phyloP scores from a whole-genome alignment of 1,284 basidiomycete species.

The Apiotrichum akiyoshidainum region DNA sequence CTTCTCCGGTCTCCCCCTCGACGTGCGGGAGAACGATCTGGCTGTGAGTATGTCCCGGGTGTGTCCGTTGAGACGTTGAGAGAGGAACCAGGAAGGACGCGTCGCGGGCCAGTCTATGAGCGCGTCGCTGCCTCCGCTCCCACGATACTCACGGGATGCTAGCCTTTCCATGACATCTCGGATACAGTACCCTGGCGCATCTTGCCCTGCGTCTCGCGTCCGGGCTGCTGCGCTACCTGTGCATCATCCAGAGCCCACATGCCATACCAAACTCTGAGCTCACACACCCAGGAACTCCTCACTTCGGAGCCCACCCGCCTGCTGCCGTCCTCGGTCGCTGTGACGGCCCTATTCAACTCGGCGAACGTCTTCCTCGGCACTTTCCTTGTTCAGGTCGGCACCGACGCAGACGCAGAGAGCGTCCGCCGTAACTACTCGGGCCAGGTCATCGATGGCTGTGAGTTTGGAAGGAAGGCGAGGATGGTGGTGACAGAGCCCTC shows the following conservation, averaged over 20 bases:
- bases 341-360: conserved; percentile 29
- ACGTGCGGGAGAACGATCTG: conserved; percentile 38
- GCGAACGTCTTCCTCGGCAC: conserved; percentile 33
- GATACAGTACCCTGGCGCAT: neutral
- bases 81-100: neutral
- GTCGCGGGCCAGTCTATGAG: neutral
- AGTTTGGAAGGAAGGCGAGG: conserved; percentile 9
- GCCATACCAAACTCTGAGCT: neutral
- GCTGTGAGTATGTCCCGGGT: conserved; percentile 24
- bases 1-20: conserved; percentile 40
- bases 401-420: conserved; percentile 37
- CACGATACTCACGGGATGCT: too few relatives aligned
- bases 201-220: neutral
- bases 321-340: conserved; percentile 24
- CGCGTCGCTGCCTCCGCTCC: too few relatives aligned
- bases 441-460: conserved; percentile 42
- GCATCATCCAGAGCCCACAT: neutral
- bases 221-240: neutral
- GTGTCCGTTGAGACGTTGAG: too few relatives aligned
- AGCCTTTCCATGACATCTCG: too few relatives aligned
- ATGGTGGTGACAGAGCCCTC: too few relatives aligned
- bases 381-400: conserved; percentile 35
- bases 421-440: conserved; percentile 38
- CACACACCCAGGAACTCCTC: conserved; percentile 31
- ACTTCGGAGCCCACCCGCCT: conserved; percentile 30